Conservation (phyloP, 257 asterid species). For the Knoxia roxburghii region DNA sequence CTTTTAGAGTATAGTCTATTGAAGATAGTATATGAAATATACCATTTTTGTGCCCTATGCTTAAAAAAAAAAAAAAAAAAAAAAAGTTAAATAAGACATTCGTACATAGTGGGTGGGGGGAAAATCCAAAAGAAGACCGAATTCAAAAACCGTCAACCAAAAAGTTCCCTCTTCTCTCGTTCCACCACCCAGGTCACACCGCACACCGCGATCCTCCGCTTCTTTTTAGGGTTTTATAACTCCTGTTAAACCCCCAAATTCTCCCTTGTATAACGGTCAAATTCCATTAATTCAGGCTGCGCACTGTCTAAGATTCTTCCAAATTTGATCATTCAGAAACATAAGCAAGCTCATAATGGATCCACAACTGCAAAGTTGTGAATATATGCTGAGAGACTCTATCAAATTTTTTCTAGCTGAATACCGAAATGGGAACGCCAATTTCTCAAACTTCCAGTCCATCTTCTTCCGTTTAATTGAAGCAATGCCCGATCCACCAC, state of each 20-base stretch:
- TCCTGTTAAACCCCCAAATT: constrained; percentile 15
- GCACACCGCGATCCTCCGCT: constrained; percentile 1
- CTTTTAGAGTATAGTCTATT: too few species aligned
- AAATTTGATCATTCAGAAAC: not conserved
- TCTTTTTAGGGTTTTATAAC: constrained; percentile 16
- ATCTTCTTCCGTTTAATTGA: constrained; percentile 77
- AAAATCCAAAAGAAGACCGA: not conserved
- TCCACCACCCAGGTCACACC: not conserved
- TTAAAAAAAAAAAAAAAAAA: not conserved
- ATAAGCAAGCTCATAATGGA: constrained; percentile 29
- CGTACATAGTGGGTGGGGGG: too few species aligned
- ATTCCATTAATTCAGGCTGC: not conserved
- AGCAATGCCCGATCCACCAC: constrained; percentile 81
- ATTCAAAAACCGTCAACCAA: constrained; percentile 23
- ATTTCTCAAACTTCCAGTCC: constrained; percentile 62
- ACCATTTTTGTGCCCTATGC: too few species aligned
- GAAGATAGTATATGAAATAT: too few species aligned
- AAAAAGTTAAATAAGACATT: too few species aligned
- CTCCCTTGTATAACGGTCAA: not conserved
- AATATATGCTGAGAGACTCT: constrained; percentile 61
- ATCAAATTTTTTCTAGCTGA: constrained; percentile 54
- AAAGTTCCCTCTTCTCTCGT: constrained; percentile 15
- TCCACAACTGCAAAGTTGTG: constrained; percentile 28
- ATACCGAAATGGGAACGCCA: constrained; percentile 49
- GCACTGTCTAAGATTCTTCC: not conserved